phyloP scores from a whole-genome alignment of 2,329 filamentous ascomycete genomes.

The Calonectria leucothoes region DNA sequence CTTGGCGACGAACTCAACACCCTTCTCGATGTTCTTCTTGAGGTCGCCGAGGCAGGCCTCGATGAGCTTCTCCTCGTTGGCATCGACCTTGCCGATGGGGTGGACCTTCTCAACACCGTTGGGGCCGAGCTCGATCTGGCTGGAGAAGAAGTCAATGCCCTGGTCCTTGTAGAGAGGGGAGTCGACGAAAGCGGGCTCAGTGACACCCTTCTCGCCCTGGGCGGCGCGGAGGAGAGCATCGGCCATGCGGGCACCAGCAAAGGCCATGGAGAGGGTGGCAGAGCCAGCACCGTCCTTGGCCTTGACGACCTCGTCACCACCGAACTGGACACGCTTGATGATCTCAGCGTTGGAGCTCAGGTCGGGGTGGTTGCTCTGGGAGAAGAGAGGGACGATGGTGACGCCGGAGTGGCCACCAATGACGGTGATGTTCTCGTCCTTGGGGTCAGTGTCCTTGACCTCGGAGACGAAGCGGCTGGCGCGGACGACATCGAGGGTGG shows the following conservation, averaged over 20 bases:
- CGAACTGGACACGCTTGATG: slow-evolving; percentile 96
- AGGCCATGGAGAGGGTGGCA: slow-evolving; percentile 98
- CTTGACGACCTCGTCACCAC: slow-evolving; percentile 98
- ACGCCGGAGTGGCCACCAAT: slow-evolving; percentile 97
- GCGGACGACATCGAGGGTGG: slow-evolving; percentile 98
- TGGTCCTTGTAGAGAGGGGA: slow-evolving; percentile 98
- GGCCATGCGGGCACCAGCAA: slow-evolving; percentile 87
- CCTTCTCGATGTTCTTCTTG: slow-evolving; percentile 97
- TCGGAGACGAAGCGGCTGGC: slow-evolving; percentile 97
- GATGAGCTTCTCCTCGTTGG: slow-evolving; percentile 89
- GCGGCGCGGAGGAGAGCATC: slow-evolving; percentile 93
- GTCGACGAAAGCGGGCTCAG: slow-evolving; percentile 98
- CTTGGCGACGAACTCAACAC: slow-evolving; percentile 69
- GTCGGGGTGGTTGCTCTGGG: slow-evolving; percentile 88
- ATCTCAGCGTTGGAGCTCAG: slow-evolving; percentile 84
- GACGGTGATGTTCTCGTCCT: slow-evolving; percentile 93
- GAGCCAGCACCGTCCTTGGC: slow-evolving; percentile 98
- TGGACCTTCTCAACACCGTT: slow-evolving; percentile 96
- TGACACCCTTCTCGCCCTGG: slow-evolving; percentile 92
- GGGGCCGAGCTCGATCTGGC: slow-evolving; percentile 94
- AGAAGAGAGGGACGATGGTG: slow-evolving; percentile 98
- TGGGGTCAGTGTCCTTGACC: slow-evolving; percentile 90
- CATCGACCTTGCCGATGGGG: slow-evolving; percentile 85
- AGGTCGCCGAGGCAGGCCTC: slow-evolving; percentile 86
- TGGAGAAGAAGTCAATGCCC: slow-evolving; percentile 97